phyloP scores from a whole-genome alignment of 768 basidiomycete genomes.

The Dentipellis fragilis region DNA sequence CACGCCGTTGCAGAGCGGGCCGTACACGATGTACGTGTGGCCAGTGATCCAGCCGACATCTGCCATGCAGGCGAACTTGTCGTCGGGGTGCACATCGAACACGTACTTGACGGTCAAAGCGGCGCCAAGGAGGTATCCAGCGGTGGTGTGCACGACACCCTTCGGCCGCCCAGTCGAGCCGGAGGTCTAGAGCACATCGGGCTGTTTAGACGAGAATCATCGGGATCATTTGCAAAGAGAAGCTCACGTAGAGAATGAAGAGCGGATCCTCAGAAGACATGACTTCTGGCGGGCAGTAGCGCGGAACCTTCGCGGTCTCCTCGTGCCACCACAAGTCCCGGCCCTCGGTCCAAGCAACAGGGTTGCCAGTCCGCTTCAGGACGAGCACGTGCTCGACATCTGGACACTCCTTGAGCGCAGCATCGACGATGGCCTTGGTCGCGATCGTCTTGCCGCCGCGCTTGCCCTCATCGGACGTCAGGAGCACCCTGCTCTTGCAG shows the following conservation, averaged over 20 bases:
- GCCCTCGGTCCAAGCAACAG: slow-evolving; percentile 72
- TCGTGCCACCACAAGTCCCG: slow-evolving; percentile 98
- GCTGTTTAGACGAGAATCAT: not conserved
- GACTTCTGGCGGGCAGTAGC: slow-evolving; percentile 80
- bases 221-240: not conserved
- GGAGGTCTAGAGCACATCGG: slow-evolving; percentile 52
- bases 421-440: slow-evolving; percentile 88
- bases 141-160: slow-evolving; percentile 88
- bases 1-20: slow-evolving; percentile 79
- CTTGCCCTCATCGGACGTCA: slow-evolving; percentile 91
- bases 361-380: slow-evolving; percentile 75
- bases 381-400: slow-evolving; percentile 87
- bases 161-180: slow-evolving; percentile 95
- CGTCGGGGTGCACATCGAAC: slow-evolving; percentile 95
- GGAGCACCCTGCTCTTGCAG: slow-evolving; percentile 82
- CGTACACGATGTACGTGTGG: slow-evolving; percentile 90
- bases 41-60: slow-evolving; percentile 99
- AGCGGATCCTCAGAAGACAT: slow-evolving; percentile 94
- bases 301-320: slow-evolving; percentile 72
- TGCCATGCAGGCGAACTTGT: slow-evolving; percentile 96
- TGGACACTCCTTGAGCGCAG: slow-evolving; percentile 79
- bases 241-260: slow-evolving; percentile 93
- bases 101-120: slow-evolving; percentile 93
- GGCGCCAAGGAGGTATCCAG: slow-evolving; percentile 85
- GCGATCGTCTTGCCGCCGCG: slow-evolving; percentile 94